A percentile compares a stretch with the other conserved stretches of the same genome.
These are phyloP conservation scores for Rhizopogon vinicolor DNA, from an alignment of 768 basidiomycete genomes.

Conservation along the genomic window DNA sequence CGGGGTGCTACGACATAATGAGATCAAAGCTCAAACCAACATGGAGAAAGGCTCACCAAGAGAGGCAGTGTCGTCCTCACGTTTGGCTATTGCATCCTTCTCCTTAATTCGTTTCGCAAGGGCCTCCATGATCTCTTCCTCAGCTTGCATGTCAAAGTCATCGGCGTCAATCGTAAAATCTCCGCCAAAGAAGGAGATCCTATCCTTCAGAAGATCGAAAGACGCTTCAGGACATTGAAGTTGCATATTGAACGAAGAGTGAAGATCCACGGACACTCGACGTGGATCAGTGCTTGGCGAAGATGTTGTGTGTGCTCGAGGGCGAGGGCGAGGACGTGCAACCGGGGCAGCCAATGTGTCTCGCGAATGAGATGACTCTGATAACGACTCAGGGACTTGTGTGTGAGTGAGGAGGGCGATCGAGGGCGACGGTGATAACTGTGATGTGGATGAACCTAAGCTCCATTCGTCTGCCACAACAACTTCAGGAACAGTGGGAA, in stretches of 20 bases:
- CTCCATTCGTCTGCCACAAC: conserved; percentile 3
- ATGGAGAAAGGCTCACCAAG: background rate
- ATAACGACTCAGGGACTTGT: background rate
- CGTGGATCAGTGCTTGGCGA: conserved; percentile 13
- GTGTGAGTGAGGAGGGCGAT: conserved; percentile 6
- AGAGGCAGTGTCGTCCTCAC: background rate
- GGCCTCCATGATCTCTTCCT: conserved; percentile 19
- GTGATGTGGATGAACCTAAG: background rate
- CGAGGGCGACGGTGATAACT: conserved; percentile 1
- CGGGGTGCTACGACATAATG: background rate
- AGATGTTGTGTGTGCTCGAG: conserved; percentile 6
- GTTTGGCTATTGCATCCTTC: conserved; percentile 1
- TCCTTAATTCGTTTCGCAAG: conserved; percentile 8
- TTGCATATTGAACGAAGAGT: conserved; percentile 30
- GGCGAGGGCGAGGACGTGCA: conserved; percentile 8
- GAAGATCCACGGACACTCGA: conserved; percentile 28
- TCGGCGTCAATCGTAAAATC: conserved; percentile 23
- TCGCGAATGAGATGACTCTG: background rate
- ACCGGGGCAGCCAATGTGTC: conserved; percentile 4
- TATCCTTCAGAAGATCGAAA: conserved; percentile 31
- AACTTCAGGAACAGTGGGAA: background rate
- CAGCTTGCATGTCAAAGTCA: conserved; percentile 19
- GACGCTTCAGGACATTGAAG: conserved; percentile 29
- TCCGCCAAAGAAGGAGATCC: conserved; percentile 28
- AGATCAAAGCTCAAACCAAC: background rate